A percentile compares a stretch with the other conserved stretches of the same genome.
phyloP scores from a whole-genome alignment of 2,329 filamentous ascomycete species.

The Sclerotinia glacialis region DNA sequence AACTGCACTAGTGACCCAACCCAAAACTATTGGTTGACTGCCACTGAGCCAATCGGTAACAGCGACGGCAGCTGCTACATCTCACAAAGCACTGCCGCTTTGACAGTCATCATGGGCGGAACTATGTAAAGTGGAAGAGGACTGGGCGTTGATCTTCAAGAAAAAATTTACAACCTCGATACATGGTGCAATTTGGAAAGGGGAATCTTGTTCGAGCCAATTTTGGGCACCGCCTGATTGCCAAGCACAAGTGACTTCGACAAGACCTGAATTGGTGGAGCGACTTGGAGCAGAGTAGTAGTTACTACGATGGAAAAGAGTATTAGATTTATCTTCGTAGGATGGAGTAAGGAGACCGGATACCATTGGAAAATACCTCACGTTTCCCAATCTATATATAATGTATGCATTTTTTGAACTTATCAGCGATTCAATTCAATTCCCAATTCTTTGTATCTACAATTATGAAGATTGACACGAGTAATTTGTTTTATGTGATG shows the following conservation, averaged over 20 bases:
- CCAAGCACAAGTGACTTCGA: constrained; percentile 17
- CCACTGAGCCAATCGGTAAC: constrained; percentile 31
- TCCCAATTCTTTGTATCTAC: neutral
- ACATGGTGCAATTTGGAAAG: constrained; percentile 31
- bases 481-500: neutral
- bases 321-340: constrained; percentile 13
- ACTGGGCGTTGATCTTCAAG: neutral
- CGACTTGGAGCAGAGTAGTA: neutral
- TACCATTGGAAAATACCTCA: constrained; percentile 9
- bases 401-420: constrained; percentile 11
- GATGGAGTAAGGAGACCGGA: constrained; percentile 12
- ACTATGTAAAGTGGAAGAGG: constrained; percentile 19
- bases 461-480: too few species aligned
- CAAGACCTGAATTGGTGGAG: constrained; percentile 1
- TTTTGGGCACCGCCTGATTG: neutral
- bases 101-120: constrained; percentile 36
- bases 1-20: constrained; percentile 33
- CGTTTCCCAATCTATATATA: constrained; percentile 10
- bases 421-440: neutral
- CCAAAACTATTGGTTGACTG: constrained; percentile 38
- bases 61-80: constrained; percentile 38
- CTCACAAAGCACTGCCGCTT: constrained; percentile 27
- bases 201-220: neutral
- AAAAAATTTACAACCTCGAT: constrained; percentile 26
- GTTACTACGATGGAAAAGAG: constrained; percentile 6